phyloP scores from a whole-genome alignment of 192 early-diverging fungal species.

The Podila minutissima region DNA sequence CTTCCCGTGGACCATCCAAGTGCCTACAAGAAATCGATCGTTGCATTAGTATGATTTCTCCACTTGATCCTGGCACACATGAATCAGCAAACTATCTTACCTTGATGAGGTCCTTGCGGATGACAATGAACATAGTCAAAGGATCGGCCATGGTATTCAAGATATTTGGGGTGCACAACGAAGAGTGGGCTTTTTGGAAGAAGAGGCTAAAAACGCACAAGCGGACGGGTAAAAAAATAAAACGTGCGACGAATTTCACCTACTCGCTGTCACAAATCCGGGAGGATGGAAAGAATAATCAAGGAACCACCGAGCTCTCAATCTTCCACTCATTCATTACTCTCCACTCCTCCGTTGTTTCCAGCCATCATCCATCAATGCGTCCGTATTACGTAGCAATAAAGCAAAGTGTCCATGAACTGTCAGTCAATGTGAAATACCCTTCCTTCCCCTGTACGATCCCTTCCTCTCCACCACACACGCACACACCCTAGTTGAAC shows the following conservation, averaged over 20 bases:
- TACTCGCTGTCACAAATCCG: too few relatives aligned
- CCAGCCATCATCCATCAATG: too few relatives aligned
- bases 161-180: background rate
- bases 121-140: constrained; percentile 82
- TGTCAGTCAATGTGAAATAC: too few relatives aligned
- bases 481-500: constrained; percentile 50
- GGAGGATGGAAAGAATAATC: too few relatives aligned
- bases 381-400: too few relatives aligned
- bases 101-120: constrained; percentile 82
- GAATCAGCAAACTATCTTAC: constrained; percentile 38
- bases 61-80: background rate
- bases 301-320: too few relatives aligned
- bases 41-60: background rate
- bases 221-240: too few relatives aligned
- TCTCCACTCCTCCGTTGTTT: too few relatives aligned
- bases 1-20: constrained; percentile 76
- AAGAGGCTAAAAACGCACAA: background rate
- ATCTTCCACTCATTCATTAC: too few relatives aligned
- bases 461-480: background rate
- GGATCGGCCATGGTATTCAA: constrained; percentile 57
- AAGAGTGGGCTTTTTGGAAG: background rate
- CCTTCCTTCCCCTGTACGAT: background rate
- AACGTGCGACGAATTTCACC: too few relatives aligned
- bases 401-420: too few relatives aligned
- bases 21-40: constrained; percentile 18